Evolutionary conservation across 163 green algal genomes (phyloP).

Genomic region (Prototheca cutis): DNA sequence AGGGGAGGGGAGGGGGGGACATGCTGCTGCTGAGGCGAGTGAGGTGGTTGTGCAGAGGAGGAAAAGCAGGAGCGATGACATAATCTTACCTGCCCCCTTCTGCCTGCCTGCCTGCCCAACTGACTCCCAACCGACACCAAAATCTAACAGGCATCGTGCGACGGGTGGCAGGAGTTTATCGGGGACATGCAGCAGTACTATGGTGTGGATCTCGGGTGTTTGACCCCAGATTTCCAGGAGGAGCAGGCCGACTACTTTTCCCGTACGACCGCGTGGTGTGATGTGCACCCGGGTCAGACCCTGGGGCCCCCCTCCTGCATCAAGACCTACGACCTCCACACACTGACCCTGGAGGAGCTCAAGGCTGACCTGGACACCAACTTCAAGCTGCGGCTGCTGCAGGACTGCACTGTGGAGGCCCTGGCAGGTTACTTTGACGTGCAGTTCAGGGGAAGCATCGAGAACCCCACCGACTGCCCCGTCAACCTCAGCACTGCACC

Average conservation of each 20-base stretch:
- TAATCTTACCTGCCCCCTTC: too few relatives aligned
- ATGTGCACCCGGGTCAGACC: conserved; percentile 75
- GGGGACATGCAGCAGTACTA: conserved; percentile 76
- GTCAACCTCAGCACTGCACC: conserved; percentile 76
- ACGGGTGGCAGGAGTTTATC: conserved; percentile 76
- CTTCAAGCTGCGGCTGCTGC: conserved; percentile 54
- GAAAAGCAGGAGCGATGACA: too few relatives aligned
- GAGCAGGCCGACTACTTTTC: conserved; percentile 84
- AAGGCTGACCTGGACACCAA: conserved; percentile 40
- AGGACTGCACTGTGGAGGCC: conserved; percentile 57
- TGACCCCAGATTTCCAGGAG: conserved; percentile 50
- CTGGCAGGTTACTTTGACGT: conserved; percentile 87
- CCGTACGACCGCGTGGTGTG: conserved; percentile 64
- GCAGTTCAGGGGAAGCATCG: conserved; percentile 34
- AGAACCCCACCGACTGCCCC: conserved; percentile 42
- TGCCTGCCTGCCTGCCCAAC: too few relatives aligned
- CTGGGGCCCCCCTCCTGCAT: conserved; percentile 56
- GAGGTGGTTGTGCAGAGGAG: too few relatives aligned
- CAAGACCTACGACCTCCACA: conserved; percentile 81
- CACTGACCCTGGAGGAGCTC: conserved; percentile 68
- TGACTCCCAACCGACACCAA: too few relatives aligned
- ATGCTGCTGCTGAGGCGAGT: too few relatives aligned
- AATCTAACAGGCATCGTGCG: conserved; percentile 33
- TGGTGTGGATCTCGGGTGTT: conserved; percentile 68
- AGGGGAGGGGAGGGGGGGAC: too few relatives aligned